Conservation (phyloP, 352 stramenopile species). For the Globisporangium paroecandrum region DNA sequence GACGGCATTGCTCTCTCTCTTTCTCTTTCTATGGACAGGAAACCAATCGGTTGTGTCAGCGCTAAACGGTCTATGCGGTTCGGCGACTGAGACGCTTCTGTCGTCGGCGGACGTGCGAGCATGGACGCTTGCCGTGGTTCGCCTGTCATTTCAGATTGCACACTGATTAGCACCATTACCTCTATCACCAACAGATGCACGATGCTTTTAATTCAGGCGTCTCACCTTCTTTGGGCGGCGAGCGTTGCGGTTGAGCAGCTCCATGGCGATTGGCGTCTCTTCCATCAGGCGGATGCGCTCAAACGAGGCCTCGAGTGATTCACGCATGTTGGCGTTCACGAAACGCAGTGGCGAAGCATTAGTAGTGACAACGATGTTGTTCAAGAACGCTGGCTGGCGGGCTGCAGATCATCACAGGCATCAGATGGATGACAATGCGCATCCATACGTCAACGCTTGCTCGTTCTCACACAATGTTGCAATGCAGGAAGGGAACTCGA, state of each 20-base stretch:
- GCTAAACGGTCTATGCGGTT: constrained; percentile 25
- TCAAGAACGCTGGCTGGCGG: constrained; percentile 16
- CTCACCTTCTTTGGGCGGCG: constrained; percentile 77
- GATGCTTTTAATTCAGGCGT: not conserved
- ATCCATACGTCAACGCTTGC: not conserved
- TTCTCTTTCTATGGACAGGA: constrained; percentile 10
- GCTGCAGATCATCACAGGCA: not conserved
- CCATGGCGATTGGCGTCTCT: constrained; percentile 54
- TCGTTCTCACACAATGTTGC: not conserved
- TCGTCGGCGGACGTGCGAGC: constrained; percentile 75
- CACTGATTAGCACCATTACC: not conserved
- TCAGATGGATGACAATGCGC: not conserved
- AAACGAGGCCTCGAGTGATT: constrained; percentile 26
- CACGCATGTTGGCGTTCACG: constrained; percentile 14
- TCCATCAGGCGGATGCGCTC: constrained; percentile 48
- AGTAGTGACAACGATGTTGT: not conserved
- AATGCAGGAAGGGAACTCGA: constrained; percentile 13
- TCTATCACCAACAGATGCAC: not conserved
- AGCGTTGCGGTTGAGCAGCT: constrained; percentile 80
- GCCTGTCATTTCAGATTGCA: constrained; percentile 31
- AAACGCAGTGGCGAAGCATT: constrained; percentile 8
- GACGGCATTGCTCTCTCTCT: constrained; percentile 8
- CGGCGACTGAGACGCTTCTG: constrained; percentile 73
- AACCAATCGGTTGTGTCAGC: constrained; percentile 5
- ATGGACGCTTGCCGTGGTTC: constrained; percentile 86